These are phyloP conservation scores for Pinus albicaulis DNA, from an alignment of 75 land plant species.

Conservation along the genomic window DNA sequence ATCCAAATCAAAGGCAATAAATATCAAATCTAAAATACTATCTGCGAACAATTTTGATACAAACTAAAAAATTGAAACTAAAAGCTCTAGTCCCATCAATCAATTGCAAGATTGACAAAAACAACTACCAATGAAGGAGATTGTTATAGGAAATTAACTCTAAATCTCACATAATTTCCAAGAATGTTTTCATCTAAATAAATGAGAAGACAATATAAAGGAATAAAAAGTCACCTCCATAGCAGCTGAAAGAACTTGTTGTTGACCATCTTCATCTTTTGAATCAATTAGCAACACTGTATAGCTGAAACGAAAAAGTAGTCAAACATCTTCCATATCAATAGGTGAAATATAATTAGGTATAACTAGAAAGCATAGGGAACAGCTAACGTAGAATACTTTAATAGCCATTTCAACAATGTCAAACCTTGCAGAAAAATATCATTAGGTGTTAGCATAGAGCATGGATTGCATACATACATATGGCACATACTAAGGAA, in stretches of 20 bases:
- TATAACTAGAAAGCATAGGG: too few species aligned
- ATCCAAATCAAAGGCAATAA: background rate
- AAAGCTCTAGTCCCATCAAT: background rate
- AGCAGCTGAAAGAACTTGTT: slow-evolving; percentile 91
- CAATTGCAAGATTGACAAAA: background rate
- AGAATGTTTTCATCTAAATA: background rate
- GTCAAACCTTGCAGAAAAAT: background rate
- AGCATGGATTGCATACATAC: background rate
- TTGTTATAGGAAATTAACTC: background rate
- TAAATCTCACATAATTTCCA: background rate
- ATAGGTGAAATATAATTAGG: too few species aligned
- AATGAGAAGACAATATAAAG: background rate
- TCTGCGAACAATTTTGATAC: background rate
- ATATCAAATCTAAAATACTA: slow-evolving; percentile 4
- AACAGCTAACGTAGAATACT: background rate
- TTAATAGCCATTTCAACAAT: background rate
- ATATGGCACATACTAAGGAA: background rate
- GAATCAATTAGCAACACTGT: slow-evolving; percentile 69
- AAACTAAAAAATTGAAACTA: background rate
- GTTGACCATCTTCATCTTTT: slow-evolving; percentile 93
- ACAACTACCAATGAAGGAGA: background rate
- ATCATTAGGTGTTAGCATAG: background rate
- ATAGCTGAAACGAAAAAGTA: slow-evolving; percentile 51
- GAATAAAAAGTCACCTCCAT: slow-evolving; percentile 52
- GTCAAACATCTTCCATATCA: too few species aligned